Percentiles rank a stretch among this genome's conserved stretches.
Conservation (phyloP, 495 filamentous ascomycete genomes). For the Hypoxylon perforatum region DNA sequence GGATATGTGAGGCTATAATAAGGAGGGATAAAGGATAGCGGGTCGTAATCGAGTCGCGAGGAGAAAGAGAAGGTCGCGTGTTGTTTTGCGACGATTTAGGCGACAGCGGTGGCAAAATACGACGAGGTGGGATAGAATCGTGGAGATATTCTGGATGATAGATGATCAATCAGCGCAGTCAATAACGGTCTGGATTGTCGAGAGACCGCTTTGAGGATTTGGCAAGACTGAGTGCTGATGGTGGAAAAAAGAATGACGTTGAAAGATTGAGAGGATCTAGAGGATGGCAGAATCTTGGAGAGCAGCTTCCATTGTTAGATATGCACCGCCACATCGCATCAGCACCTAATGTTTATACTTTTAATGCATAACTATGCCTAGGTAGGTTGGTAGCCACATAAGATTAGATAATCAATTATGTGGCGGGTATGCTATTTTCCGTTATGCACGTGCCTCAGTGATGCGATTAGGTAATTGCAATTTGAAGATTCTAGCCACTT, state of each 20-base stretch:
- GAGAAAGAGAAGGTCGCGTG: conserved; percentile 20
- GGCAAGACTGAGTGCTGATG: conserved; percentile 14
- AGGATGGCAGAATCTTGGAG: conserved; percentile 35
- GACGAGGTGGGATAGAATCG: conserved; percentile 1
- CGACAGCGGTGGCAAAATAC: conserved; percentile 34
- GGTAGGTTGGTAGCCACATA: background rate
- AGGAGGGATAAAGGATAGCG: conserved; percentile 16
- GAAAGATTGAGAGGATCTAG: conserved; percentile 35
- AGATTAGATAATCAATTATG: background rate
- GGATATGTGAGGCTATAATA: background rate
- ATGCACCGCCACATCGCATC: conserved; percentile 28
- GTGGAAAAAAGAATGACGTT: conserved; percentile 41
- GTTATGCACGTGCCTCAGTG: too few relatives aligned
- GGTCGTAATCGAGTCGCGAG: conserved; percentile 5
- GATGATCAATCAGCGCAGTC: conserved; percentile 2
- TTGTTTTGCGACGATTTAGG: conserved; percentile 15
- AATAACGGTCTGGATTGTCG: background rate
- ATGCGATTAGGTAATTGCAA: background rate
- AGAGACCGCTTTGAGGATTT: background rate
- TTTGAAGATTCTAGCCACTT: too few relatives aligned
- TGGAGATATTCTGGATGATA: background rate
- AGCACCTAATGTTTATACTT: background rate
- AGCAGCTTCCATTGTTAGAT: conserved; percentile 29
- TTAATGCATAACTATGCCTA: background rate
- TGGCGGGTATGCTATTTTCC: background rate